Percentiles rank a stretch among this genome's conserved stretches.
phyloP scores from a whole-genome alignment of 2,329 filamentous ascomycete species.

The Cordyceps javanica region DNA sequence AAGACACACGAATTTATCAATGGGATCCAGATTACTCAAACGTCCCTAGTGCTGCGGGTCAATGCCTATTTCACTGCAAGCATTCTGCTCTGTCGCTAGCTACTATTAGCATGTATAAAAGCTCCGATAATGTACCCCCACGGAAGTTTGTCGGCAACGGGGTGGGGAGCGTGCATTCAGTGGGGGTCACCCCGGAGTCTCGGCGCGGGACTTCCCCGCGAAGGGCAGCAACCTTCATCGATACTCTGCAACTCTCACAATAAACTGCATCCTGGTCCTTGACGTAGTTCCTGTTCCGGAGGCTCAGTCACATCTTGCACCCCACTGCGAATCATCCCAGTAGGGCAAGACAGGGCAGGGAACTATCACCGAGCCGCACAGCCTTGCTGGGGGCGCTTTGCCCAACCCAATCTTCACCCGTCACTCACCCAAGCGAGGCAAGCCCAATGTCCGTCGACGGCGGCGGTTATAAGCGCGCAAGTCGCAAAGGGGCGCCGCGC shows the following conservation, averaged over 20 bases:
- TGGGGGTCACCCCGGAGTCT: constrained; percentile 14
- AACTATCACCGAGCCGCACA: background rate
- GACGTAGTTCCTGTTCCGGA: background rate
- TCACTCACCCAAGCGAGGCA: background rate
- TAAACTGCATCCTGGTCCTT: background rate
- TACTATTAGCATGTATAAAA: background rate
- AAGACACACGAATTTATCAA: no score
- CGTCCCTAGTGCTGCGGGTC: background rate
- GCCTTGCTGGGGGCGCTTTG: background rate
- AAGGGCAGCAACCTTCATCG: background rate
- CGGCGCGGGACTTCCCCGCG: constrained; percentile 9
- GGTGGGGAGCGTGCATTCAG: background rate
- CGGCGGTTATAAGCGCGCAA: constrained; percentile 43
- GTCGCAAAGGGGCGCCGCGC: constrained; percentile 43
- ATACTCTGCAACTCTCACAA: constrained; percentile 6
- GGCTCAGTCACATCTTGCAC: background rate
- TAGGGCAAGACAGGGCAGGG: background rate
- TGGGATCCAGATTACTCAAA: no score
- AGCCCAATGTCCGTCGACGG: constrained; percentile 5
- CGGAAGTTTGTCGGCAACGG: background rate
- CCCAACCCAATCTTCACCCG: no score
- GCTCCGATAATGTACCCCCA: background rate
- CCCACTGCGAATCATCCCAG: background rate
- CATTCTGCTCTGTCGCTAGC: background rate
- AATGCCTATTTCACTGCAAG: background rate